Evolutionary conservation across 345 rosid species (phyloP), one percentile per base, ranked within the genome.

Genomic region (Cardamine occulta): DNA sequence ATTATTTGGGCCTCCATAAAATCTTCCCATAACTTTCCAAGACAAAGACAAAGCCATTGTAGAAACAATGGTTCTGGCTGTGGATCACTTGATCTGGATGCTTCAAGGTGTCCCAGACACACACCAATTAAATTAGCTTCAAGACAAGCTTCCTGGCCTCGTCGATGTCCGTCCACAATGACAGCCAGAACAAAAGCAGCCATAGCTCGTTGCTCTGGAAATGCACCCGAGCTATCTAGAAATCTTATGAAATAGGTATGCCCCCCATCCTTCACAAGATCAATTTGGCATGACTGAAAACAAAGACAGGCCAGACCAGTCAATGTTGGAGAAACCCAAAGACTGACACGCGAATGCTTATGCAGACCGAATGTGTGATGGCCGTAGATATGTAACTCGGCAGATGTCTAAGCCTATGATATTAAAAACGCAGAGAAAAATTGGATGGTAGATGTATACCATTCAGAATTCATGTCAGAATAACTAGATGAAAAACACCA

Each of bases 141-240:
- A 63, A 88, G 78, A 81, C 99, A 96, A 44, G 95, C 99, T 85
- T 91, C 97, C 82, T 91, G 98, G 79, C 99, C 99, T 82, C 87
- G 84, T 70, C 93, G 83, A 70, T 96, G 98, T 29, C 99, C 97
- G 79, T 96, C 99, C 77, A 93, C 92, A 85, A 96, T 91, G 80
- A 93, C 99, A 68, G 99, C 97, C 87, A 96, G 85, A 76, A 93
- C 99, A 91, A 96, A 96, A 66, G 98, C 98, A 80, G 99, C 98
- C 99, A 96, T 96, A 60, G 99, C 99, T 69, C 99, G 95, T 80
- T 96, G 99, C 79, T 96, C 99, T 49, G 99, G 98, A 80, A 80
- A 93, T 56, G 99, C 97, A 84, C 89, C 98, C 78, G 84, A 81
- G 80, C 97, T 91, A 82, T 96, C 97, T 67, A 96, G 96, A 82